Conservation (phyloP, 2,329 filamentous ascomycete species). For the Cryphonectria carpinicola region DNA sequence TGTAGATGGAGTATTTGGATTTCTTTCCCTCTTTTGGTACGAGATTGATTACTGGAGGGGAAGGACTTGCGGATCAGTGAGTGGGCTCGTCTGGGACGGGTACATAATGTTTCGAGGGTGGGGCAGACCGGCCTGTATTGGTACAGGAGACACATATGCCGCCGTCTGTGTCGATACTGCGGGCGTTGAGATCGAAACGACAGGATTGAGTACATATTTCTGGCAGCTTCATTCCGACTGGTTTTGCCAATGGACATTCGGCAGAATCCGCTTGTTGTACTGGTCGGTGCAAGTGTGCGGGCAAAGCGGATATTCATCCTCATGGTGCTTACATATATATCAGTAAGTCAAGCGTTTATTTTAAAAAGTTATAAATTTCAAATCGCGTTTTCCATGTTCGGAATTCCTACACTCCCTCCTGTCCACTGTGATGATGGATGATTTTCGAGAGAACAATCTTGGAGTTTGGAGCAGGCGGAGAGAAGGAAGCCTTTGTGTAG, state of each 20-base stretch:
- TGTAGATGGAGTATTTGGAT: slow-evolving; percentile 44
- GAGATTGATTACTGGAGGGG: not conserved
- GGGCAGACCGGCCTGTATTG: not conserved
- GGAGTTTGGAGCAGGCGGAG: too few species aligned
- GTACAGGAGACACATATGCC: not conserved
- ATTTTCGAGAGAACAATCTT: too few species aligned
- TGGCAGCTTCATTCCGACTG: not conserved
- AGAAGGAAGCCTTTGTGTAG: too few species aligned
- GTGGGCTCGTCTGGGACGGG: not conserved
- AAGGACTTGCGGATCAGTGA: not conserved
- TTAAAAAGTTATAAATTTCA: too few species aligned
- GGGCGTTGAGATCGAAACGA: not conserved
- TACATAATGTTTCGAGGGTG: not conserved
- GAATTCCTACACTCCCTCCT: too few species aligned
- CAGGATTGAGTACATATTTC: slow-evolving; percentile 2
- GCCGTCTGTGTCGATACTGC: not conserved
- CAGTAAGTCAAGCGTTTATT: too few species aligned
- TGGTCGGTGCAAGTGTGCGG: not conserved
- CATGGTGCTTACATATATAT: too few species aligned
- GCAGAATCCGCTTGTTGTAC: not conserved
- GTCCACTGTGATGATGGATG: too few species aligned
- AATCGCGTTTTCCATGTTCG: too few species aligned
- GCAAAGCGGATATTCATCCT: too few species aligned
- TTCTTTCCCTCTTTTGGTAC: too few species aligned
- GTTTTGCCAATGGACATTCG: not conserved